Conservation (phyloP, 768 basidiomycete genomes). For the Boletus pseudopeckii region DNA sequence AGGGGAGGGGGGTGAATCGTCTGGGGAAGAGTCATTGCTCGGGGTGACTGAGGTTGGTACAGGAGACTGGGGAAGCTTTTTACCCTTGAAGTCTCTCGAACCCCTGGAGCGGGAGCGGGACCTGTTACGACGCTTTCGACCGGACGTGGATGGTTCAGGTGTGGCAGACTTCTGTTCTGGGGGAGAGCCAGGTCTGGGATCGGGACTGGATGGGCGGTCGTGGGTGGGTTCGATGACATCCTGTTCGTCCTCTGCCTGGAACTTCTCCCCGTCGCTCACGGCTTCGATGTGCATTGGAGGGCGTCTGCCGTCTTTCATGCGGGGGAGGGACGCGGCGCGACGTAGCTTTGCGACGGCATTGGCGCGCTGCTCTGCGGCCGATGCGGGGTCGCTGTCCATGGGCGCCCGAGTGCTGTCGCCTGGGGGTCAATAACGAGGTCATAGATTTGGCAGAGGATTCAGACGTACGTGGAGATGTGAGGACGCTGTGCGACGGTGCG, state of each 20-base stretch:
- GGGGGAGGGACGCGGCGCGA: slow-evolving; percentile 85
- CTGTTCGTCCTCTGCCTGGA: slow-evolving; percentile 36
- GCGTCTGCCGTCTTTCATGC: slow-evolving; percentile 87
- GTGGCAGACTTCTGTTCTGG: slow-evolving; percentile 30
- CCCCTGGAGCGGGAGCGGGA: slow-evolving; percentile 60
- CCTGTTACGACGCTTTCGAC: slow-evolving; percentile 64
- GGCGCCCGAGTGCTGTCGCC: slow-evolving; percentile 8
- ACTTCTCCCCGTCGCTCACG: slow-evolving; percentile 78
- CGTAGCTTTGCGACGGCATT: slow-evolving; percentile 86
- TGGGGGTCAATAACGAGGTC: not conserved
- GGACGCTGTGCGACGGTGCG: slow-evolving; percentile 5
- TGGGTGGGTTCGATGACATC: slow-evolving; percentile 4
- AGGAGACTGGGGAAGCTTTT: slow-evolving; percentile 49
- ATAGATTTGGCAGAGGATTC: not conserved
- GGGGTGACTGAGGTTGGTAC: slow-evolving; percentile 42
- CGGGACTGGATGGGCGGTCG: slow-evolving; percentile 17
- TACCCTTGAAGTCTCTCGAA: slow-evolving; percentile 71
- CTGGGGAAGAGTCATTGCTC: slow-evolving; percentile 70
- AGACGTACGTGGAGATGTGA: slow-evolving; percentile 5
- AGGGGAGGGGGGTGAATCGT: slow-evolving; percentile 41
- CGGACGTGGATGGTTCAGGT: slow-evolving; percentile 42
- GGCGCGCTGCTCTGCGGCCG: slow-evolving; percentile 76
- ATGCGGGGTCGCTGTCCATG: slow-evolving; percentile 38
- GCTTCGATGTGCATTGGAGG: slow-evolving; percentile 84
- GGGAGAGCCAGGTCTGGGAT: slow-evolving; percentile 25